These are phyloP conservation scores for Comarum palustre DNA, from an alignment of 306 rosid species.

Conservation along the genomic window DNA sequence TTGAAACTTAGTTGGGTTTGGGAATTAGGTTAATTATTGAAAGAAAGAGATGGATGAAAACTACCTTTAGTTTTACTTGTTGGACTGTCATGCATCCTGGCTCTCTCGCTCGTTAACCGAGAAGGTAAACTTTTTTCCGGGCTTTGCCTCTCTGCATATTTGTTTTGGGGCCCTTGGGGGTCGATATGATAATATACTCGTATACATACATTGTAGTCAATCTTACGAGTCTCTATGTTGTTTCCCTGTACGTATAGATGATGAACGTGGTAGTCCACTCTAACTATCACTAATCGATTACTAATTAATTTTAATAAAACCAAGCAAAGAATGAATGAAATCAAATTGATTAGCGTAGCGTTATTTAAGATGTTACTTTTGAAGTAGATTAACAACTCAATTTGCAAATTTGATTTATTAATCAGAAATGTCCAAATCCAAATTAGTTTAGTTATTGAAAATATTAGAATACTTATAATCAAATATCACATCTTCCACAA, in stretches of 20 bases:
- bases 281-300: background rate
- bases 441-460: too few relatives aligned
- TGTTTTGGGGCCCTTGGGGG: background rate
- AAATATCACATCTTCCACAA: too few relatives aligned
- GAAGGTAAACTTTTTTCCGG: background rate
- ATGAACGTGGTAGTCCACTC: too few relatives aligned
- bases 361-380: too few relatives aligned
- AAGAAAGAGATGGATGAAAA: background rate
- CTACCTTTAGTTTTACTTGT: background rate
- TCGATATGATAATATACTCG: background rate
- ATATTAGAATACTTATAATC: too few relatives aligned
- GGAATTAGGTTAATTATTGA: background rate
- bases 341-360: background rate
- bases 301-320: background rate
- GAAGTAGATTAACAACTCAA: too few relatives aligned
- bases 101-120: conserved; percentile 3
- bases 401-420: too few relatives aligned
- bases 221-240: background rate
- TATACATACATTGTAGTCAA: background rate
- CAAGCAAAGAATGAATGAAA: background rate
- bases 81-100: background rate
- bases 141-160: background rate
- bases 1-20: background rate
- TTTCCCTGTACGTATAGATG: background rate
- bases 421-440: too few relatives aligned